Evolutionary conservation across 2,329 filamentous ascomycete genomes (phyloP), one percentile per base, ranked within the genome.

Genomic region (Fusarium torreyae): DNA sequence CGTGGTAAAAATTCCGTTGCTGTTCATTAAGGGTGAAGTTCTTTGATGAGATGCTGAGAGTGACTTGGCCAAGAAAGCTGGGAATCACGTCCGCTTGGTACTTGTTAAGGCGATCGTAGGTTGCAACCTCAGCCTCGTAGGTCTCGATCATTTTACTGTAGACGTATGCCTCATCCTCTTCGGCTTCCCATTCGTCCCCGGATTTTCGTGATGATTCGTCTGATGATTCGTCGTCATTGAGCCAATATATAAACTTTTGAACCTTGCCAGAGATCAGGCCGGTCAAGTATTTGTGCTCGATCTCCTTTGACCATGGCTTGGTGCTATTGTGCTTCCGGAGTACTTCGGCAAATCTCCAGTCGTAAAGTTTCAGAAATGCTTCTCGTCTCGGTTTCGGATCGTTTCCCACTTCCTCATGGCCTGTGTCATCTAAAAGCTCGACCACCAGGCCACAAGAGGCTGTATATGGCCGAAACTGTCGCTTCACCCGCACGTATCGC

Each of bases 291-390:
- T 57, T 20, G 2, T 56, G 18, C 39, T 65, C 62, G 11, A 57
- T 33, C 39, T 33, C 28, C 7, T 15, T 11, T 2, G 60, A 55
- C 68, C 69, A 74, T 15, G 58, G 34, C 3, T 48, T 61, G 31
- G 70, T 20, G 11, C 61, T 55, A 17, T 69, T 38, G 22, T 73
- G 51, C 8, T 40, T 13, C 4, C 70, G 70, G 18, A 57, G 53
- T 22, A 69, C 65, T 14, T 57, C n/a, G 6, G 70, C 60, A 53
- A 67, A 74, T 18, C 69, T 56, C 45, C 73, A 26, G 57, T 72
- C 71, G 46, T 61, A 75, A 7, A 75, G 51, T 59, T 75, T 74
- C 11, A 74, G 60, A 24, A 75, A 74, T 13, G 45, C 68, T 13
- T 51, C 48, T 15, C 54, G 17, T 22, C 5, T 31, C 28, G 28